Conservation (phyloP, 139 green algal species). For the Volvox reticuliferus region DNA sequence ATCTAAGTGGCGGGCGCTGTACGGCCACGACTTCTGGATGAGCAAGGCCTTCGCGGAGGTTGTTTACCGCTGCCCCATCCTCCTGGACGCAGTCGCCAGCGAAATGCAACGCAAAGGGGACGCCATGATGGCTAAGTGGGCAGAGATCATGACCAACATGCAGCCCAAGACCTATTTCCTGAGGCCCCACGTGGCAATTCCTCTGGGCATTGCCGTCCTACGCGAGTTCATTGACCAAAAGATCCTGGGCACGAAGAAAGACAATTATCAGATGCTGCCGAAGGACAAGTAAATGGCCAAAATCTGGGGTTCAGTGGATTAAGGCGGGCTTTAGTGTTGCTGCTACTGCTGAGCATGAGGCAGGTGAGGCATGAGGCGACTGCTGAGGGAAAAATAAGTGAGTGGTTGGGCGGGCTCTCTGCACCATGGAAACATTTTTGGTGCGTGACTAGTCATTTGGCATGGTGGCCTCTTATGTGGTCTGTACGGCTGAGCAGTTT, state of each 20-base stretch:
- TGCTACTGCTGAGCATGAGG: no score
- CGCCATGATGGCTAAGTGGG: slow-evolving; percentile 82
- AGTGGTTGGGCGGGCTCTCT: no score
- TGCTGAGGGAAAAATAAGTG: no score
- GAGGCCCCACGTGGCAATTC: slow-evolving; percentile 83
- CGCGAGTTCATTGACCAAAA: slow-evolving; percentile 90
- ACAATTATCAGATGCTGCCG: slow-evolving; percentile 51
- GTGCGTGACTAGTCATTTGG: no score
- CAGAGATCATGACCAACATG: slow-evolving; percentile 95
- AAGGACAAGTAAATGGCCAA: slow-evolving; percentile 15
- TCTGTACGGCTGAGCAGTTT: no score
- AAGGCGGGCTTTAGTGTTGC: no score
- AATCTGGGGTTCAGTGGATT: no score
- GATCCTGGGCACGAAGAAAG: slow-evolving; percentile 69
- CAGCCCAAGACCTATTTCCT: slow-evolving; percentile 95
- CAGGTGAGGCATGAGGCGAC: no score
- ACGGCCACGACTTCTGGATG: slow-evolving; percentile 90
- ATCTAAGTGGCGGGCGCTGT: slow-evolving; percentile 75
- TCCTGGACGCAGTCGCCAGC: slow-evolving; percentile 89
- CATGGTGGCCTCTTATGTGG: no score
- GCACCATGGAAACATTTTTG: no score
- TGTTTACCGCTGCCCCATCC: slow-evolving; percentile 70
- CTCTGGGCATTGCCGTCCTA: slow-evolving; percentile 84
- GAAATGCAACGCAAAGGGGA: slow-evolving; percentile 90
- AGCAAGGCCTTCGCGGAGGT: slow-evolving; percentile 64